Evolutionary conservation across 164 flowering plant species (phyloP).

Genomic region (Platanus orientalis): DNA sequence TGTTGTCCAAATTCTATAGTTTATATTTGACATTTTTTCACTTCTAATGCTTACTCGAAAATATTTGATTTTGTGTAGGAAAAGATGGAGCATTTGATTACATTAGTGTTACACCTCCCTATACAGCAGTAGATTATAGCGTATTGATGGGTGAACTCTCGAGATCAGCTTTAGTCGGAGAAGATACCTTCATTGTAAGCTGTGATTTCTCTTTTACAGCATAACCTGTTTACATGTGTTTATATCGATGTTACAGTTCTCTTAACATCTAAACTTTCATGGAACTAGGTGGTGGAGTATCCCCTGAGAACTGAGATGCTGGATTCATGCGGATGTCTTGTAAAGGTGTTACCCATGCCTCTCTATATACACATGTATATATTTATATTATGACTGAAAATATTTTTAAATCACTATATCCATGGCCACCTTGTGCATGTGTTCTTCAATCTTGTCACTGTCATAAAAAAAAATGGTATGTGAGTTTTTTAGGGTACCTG

Average conservation of each 20-base stretch:
- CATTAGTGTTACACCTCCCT: conserved; percentile 94
- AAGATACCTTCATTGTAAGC: conserved; percentile 78
- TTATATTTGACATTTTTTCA: not conserved
- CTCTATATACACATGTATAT: not conserved
- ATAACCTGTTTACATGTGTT: not conserved
- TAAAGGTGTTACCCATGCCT: conserved; percentile 42
- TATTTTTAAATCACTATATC: too few relatives aligned
- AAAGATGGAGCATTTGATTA: conserved; percentile 63
- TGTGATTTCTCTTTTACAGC: not conserved
- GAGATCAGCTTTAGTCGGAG: conserved; percentile 60
- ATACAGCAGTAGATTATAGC: conserved; percentile 66
- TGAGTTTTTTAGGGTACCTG: too few relatives aligned
- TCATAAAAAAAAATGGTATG: too few relatives aligned
- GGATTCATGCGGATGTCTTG: conserved; percentile 72
- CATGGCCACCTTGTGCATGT: too few relatives aligned
- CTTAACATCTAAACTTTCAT: conserved; percentile 3
- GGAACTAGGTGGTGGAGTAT: conserved; percentile 76
- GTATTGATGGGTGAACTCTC: conserved; percentile 74
- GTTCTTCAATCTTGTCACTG: too few relatives aligned
- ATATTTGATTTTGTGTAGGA: conserved; percentile 26
- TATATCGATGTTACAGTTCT: not conserved
- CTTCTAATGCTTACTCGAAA: conserved; percentile 1
- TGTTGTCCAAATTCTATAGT: too few relatives aligned
- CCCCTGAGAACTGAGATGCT: conserved; percentile 66
- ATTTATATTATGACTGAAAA: not conserved